These are phyloP conservation scores for Magnusiomyces sp. DNA, from an alignment of 1,139 yeast genomes.

Conservation along the genomic window DNA sequence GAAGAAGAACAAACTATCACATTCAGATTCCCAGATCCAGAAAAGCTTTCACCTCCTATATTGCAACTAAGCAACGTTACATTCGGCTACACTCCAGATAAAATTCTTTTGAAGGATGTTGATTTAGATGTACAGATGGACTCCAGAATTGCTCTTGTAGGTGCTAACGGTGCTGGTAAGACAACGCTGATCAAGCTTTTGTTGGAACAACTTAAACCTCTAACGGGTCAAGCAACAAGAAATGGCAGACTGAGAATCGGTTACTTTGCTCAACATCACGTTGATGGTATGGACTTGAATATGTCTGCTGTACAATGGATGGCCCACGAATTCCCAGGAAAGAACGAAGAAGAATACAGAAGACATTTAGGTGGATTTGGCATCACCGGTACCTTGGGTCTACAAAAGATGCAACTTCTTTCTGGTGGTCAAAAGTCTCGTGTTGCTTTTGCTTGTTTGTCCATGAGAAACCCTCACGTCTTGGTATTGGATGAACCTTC, in stretches of 20 bases:
- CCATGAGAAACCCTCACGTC: slow-evolving; percentile 87
- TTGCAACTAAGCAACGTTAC: slow-evolving; percentile 79
- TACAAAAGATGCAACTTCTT: slow-evolving; percentile 79
- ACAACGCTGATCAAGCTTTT: slow-evolving; percentile 82
- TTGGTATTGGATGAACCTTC: slow-evolving; percentile 96
- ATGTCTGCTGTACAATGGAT: slow-evolving; percentile 90
- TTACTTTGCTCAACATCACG: slow-evolving; percentile 98
- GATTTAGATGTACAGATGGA: slow-evolving; percentile 89
- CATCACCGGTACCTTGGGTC: slow-evolving; percentile 86
- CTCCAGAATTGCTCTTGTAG: slow-evolving; percentile 91
- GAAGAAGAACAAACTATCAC: slow-evolving; percentile 81
- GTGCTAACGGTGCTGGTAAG: slow-evolving; percentile 99
- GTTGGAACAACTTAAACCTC: slow-evolving; percentile 68
- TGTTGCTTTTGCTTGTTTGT: slow-evolving; percentile 94
- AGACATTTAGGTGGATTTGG: slow-evolving; percentile 96
- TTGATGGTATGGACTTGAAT: slow-evolving; percentile 91
- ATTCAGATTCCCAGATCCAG: slow-evolving; percentile 94
- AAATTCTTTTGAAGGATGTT: slow-evolving; percentile 58
- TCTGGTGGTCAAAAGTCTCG: slow-evolving; percentile 99
- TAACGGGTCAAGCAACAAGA: slow-evolving; percentile 63
- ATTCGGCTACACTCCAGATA: slow-evolving; percentile 69
- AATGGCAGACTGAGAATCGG: slow-evolving; percentile 89
- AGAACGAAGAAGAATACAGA: slow-evolving; percentile 92
- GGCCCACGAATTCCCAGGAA: slow-evolving; percentile 85
- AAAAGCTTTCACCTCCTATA: slow-evolving; percentile 85